A percentile compares a stretch with the other conserved stretches of the same genome.
Conservation (phyloP, 805 yeast species). For the Pichia pseudocactophila region DNA sequence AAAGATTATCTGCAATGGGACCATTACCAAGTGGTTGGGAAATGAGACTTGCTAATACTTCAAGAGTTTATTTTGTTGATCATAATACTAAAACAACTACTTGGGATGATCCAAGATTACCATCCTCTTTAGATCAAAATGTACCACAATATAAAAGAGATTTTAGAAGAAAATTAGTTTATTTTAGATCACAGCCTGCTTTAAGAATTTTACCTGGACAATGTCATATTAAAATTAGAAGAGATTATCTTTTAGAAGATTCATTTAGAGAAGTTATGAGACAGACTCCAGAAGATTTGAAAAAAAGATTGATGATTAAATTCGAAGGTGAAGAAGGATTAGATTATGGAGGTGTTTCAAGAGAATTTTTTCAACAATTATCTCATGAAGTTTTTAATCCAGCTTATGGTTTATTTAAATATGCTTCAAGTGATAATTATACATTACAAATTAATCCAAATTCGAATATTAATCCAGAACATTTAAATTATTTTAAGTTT, state of each 20-base stretch:
- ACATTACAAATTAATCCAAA: slow-evolving; percentile 97
- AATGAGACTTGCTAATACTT: slow-evolving; percentile 97
- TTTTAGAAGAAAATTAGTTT: slow-evolving; percentile 93
- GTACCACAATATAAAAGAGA: slow-evolving; percentile 99
- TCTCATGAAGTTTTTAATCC: slow-evolving; percentile 99
- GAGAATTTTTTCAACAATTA: slow-evolving; percentile 93
- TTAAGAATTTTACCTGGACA: slow-evolving; percentile 95
- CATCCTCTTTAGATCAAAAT: slow-evolving; percentile 93
- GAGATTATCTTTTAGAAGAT: slow-evolving; percentile 95
- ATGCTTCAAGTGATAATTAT: slow-evolving; percentile 96
- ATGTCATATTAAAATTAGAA: slow-evolving; percentile 94
- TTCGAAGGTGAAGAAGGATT: slow-evolving; percentile 99
- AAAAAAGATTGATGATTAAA: slow-evolving; percentile 95
- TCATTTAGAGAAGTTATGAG: slow-evolving; percentile 98
- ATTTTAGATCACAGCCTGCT: slow-evolving; percentile 97
- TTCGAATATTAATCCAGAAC: slow-evolving; percentile 95
- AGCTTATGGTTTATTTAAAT: slow-evolving; percentile 92
- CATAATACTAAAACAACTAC: slow-evolving; percentile 99
- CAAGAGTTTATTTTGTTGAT: slow-evolving; percentile 96
- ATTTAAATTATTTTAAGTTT: slow-evolving; percentile 93
- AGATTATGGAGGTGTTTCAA: slow-evolving; percentile 98
- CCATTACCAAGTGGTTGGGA: slow-evolving; percentile 99
- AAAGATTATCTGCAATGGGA: slow-evolving; percentile 94
- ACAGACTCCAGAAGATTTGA: slow-evolving; percentile 96
- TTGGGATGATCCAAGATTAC: slow-evolving; percentile 99